phyloP scores from a whole-genome alignment of 768 basidiomycete species.

The Lactarius tabidus region DNA sequence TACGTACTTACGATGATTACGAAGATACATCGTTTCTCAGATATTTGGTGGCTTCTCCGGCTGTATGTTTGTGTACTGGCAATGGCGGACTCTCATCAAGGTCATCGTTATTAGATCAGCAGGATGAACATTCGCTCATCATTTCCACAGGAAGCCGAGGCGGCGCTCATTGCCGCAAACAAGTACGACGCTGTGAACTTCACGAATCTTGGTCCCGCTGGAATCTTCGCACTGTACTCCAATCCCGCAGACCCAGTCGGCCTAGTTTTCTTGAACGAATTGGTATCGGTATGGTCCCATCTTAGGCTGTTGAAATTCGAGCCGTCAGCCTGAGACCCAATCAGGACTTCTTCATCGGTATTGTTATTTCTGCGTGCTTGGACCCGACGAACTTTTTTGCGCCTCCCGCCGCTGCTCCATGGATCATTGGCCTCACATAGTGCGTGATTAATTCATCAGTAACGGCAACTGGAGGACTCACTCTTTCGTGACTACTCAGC shows the following conservation, averaged over 20 bases:
- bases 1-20: background rate
- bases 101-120: constrained; percentile 3
- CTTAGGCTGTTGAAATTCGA: background rate
- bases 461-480: background rate
- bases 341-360: constrained; percentile 29
- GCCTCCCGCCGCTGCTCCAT: constrained; percentile 28
- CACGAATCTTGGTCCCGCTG: constrained; percentile 35
- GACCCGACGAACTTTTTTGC: constrained; percentile 33
- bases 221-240: constrained; percentile 39
- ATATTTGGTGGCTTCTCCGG: constrained; percentile 34
- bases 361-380: constrained; percentile 28
- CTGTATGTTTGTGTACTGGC: constrained; percentile 30
- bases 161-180: constrained; percentile 30
- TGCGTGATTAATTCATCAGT: constrained; percentile 2
- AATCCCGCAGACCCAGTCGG: constrained; percentile 33
- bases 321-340: background rate
- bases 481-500: constrained; percentile 7
- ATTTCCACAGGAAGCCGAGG: constrained; percentile 29
- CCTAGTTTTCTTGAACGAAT: constrained; percentile 39
- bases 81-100: constrained; percentile 27
- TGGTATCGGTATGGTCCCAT: constrained; percentile 33
- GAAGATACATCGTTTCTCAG: constrained; percentile 34
- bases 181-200: constrained; percentile 35
- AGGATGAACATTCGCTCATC: background rate
- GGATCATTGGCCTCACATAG: constrained; percentile 30